A percentile compares a stretch with the other conserved stretches of the same genome.
Conservation (phyloP, 108 stramenopile species). For the Pseudonitzschia pungens region DNA sequence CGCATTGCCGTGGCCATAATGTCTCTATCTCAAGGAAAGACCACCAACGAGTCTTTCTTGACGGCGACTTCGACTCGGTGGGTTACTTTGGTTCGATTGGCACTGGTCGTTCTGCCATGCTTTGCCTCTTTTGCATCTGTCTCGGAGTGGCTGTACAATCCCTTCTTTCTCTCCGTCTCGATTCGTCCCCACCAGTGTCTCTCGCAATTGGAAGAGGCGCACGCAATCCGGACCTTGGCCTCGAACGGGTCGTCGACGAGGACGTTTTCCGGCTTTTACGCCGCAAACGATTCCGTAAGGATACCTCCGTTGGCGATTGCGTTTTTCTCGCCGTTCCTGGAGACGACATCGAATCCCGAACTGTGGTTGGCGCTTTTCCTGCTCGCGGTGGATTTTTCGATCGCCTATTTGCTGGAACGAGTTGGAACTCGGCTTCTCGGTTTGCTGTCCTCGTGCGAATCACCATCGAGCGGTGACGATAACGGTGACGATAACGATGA, state of each 20-base stretch:
- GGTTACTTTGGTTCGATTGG: conserved; percentile 27
- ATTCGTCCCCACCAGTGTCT: conserved; percentile 24
- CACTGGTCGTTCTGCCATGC: conserved; percentile 15
- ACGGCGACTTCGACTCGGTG: conserved; percentile 14
- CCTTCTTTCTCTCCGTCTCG: conserved; percentile 19
- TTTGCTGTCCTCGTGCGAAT: conserved; percentile 3
- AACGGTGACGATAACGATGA: background rate
- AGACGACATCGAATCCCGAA: conserved; percentile 2
- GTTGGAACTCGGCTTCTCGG: conserved; percentile 8
- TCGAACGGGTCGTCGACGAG: background rate
- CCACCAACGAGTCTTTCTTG: conserved; percentile 8
- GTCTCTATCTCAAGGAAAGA: conserved; percentile 4
- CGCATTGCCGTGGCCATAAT: background rate
- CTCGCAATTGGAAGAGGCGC: conserved; percentile 29
- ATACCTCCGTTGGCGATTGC: conserved; percentile 35
- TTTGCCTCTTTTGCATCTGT: background rate
- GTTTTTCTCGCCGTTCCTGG: conserved; percentile 4
- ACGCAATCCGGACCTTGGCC: conserved; percentile 21
- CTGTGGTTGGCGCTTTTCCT: conserved; percentile 20
- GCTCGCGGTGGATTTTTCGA: conserved; percentile 28
- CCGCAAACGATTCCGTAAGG: conserved; percentile 19
- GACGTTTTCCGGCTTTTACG: conserved; percentile 22
- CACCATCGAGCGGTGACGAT: no score
- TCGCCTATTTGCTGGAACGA: conserved; percentile 31
- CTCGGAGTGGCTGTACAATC: conserved; percentile 17